Base-by-base conservation (phyloP, 192 early-diverging fungal genomes). In the Rhizophagus sp. region DNA sequence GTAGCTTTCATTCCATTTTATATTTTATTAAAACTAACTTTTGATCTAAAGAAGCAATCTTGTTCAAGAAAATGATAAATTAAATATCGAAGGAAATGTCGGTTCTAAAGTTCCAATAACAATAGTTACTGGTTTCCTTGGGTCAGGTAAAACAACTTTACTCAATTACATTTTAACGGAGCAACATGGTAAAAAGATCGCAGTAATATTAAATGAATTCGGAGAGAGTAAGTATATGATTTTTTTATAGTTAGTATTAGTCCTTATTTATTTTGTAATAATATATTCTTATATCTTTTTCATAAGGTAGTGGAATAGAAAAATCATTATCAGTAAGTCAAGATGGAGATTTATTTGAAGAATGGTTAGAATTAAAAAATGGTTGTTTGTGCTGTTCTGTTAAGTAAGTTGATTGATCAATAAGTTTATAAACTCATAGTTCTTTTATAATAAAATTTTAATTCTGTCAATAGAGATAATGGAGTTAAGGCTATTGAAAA, bases 161-260 rank as follows among this genome's bases (percentile, higher is more conserved):
- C 86, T 99, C 15, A 97, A 93, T 82, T 91, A 94, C 82, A 94
- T 96, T 33, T 63, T 96, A 62, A 92, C 90, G 0, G 92, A 90
- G 47, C 90, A 93, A 81, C 98, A 98, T 78, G 91, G 94, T n/a
- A 96, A 96, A 83, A 93, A 94, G 25, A 97, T 99, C 57, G 98
- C 98, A 0, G 96, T 99, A 27, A 97, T 99, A 41, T 88, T 99
- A 84, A 99, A 99, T 82, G 98, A 99, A 88, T 99, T 99, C 90
- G 98, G 97, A 62, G 97, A 98, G 68, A 87, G 86, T 69, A 82
- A 76, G 30, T 30, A 30, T 30, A 41, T 8, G 7, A 39, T 39
- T 41, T 41, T 36, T 41, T 41, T 41, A 41, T 41, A 41, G 79
- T 15, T 41, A 13, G 11, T n/a, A 27, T 27, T 11, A 50, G 39